Evolutionary conservation across 208 protist species (phyloP), one percentile per base, ranked within the genome.

Genomic region (Lotmaria passim): DNA sequence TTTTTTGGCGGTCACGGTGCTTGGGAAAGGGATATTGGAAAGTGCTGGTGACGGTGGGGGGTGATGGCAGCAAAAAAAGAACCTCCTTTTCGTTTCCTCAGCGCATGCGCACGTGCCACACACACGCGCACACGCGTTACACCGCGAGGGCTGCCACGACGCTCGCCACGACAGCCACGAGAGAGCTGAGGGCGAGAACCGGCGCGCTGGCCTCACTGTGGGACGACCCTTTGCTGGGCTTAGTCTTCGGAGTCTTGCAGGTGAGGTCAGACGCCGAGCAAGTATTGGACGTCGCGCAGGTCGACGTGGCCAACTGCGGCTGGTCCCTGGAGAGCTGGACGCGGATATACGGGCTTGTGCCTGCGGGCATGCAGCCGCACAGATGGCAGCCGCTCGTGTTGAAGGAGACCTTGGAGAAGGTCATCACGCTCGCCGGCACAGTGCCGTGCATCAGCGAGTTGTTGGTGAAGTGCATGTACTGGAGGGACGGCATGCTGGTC

Each of bases 291-390:
- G 56, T 78, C 34, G 64, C 31, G 64, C 72, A 78, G 47, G 48
- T 44, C 31, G 23, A 1, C 17, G 53, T 8, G 36, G 56, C 56
- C 48, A 78, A 7, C 34, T 62, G 56, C 28, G 72, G 72, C 64
- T 78, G 66, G 63, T 31, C 36, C 3, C 19, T 10, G 30, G 7
- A 11, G 11, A 78, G 30, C 62, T 78, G 72, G 8, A 56, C 31
- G 24, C 33, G 26, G 33, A 76, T 43, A 36, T 34, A 38, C 7
- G 34, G 28, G 56, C 24, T 78, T 30, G 10, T 53, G 28, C 57
- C 61, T 6, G 34, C 1, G n/a, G 79, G 69, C 24, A 69, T 30
- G 60, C 75, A 85, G 75, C 75, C 75, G 36, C 74, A 85, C 39
- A 85, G 51, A 11, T 55, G 30, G 10, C 48, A 71, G 17, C 69